phyloP scores from a whole-genome alignment of 2,329 filamentous ascomycete species.

The Cercospora beticola region DNA sequence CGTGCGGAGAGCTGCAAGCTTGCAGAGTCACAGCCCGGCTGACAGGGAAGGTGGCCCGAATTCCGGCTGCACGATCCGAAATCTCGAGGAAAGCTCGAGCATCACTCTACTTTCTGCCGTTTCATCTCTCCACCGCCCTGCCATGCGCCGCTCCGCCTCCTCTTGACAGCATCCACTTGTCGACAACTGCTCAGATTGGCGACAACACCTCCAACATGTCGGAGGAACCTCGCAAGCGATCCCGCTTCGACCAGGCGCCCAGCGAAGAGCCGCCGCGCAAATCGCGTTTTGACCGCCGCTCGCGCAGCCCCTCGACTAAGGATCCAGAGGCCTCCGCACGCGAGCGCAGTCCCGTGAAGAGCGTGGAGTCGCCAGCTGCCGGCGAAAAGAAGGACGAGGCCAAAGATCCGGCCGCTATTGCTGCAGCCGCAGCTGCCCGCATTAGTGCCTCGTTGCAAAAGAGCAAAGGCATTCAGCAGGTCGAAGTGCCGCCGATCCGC shows the following conservation, averaged over 20 bases:
- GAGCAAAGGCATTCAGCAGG: slow-evolving; percentile 86
- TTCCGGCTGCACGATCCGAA: neutral
- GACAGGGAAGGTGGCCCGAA: neutral
- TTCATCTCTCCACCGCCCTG: neutral
- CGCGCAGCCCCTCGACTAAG: slow-evolving; percentile 58
- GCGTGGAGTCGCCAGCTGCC: slow-evolving; percentile 53
- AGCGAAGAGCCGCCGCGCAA: slow-evolving; percentile 65
- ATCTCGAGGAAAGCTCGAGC: slow-evolving; percentile 4
- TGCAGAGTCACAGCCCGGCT: slow-evolving; percentile 1
- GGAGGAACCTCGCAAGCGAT: slow-evolving; percentile 71
- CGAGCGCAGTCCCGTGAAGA: slow-evolving; percentile 73
- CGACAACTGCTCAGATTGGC: neutral
- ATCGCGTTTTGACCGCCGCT: slow-evolving; percentile 89
- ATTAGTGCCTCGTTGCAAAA: slow-evolving; percentile 51
- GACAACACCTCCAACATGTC: slow-evolving; percentile 57
- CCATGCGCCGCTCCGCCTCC: neutral
- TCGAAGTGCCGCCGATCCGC: slow-evolving; percentile 80
- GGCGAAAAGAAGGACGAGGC: slow-evolving; percentile 25
- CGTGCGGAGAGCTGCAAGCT: neutral
- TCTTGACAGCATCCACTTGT: neutral
- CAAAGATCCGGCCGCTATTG: slow-evolving; percentile 57
- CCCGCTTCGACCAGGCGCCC: slow-evolving; percentile 87
- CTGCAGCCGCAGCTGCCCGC: slow-evolving; percentile 69
- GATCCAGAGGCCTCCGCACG: slow-evolving; percentile 65
- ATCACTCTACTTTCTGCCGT: neutral